Evolutionary conservation across 352 stramenopile genomes (phyloP), one percentile per base, ranked within the genome.

Genomic region (Phytophthora macrochlamydospora): DNA sequence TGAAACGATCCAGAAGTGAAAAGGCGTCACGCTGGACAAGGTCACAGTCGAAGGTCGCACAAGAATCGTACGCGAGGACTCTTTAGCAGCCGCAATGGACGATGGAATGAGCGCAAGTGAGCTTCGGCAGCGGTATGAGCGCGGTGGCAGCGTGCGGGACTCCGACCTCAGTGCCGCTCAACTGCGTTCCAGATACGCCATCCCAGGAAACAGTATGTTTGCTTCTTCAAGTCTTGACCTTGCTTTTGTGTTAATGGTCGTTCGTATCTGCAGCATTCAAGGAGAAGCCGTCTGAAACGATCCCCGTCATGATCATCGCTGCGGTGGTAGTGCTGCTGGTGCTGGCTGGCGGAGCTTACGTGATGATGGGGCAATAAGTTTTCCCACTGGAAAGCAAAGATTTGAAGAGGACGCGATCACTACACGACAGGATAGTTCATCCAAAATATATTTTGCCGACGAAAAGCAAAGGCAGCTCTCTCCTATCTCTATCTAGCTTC

Each of bases 101-200:
- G 86, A 94, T 65, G 71, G 74, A 11, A 73, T 91, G 67, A 83
- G 45, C 31, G 86, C 86, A 32, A 83, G 75, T 44, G 86, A 94
- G 45, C 68, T 94, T 55, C 82, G 86, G 33, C 79, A 78, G 57
- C 82, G 86, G 40, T 94, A 94, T 65, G 81, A 89, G 56, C 84
- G 86, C 37, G 84, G 83, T 43, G 86, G 86, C 18, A 87, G 70
- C 1, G 84, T 94, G 35, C 84, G 81, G 18, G 86, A 94, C 64
- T 87, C 69, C 44, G 85, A 94, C 65, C 74, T 94, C 44, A 94
- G 83, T 46, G 86, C 86, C 0, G 86, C 84, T 7, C 86, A 94
- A 56, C 64, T 94, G 24, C 84, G 84, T 7, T 88, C 86, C 28
- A 79, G 86, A 71, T 93, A 94, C 66, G 84, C 86, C 35, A 94